These are phyloP conservation scores for Mycena capillaripes DNA, from an alignment of 768 basidiomycete genomes.

Conservation along the genomic window DNA sequence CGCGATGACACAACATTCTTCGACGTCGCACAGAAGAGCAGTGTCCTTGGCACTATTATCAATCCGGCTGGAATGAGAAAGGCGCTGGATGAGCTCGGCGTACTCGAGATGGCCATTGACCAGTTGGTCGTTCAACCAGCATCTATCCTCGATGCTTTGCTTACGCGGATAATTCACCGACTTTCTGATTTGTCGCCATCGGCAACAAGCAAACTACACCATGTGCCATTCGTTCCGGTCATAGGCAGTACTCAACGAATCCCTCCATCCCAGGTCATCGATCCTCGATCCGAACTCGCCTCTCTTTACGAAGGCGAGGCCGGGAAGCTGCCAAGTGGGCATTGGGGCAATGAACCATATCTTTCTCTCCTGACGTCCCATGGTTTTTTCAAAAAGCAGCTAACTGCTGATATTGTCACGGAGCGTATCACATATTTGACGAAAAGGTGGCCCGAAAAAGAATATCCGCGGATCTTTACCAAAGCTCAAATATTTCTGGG, in stretches of 20 bases:
- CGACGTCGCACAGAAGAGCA: constrained; percentile 27
- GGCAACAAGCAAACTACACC: constrained; percentile 20
- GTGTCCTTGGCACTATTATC: constrained; percentile 23
- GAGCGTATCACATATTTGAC: constrained; percentile 31
- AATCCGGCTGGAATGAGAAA: not conserved
- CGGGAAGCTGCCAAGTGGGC: constrained; percentile 30
- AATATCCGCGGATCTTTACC: constrained; percentile 6
- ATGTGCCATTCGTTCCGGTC: constrained; percentile 29
- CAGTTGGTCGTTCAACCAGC: constrained; percentile 29
- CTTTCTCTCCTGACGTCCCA: constrained; percentile 9
- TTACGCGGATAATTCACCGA: constrained; percentile 32
- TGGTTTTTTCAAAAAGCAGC: constrained; percentile 4
- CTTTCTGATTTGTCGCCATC: constrained; percentile 23
- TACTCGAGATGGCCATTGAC: constrained; percentile 33
- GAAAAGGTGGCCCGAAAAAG: not conserved
- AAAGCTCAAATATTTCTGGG: constrained; percentile 28
- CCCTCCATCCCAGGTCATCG: constrained; percentile 32
- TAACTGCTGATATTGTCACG: constrained; percentile 20
- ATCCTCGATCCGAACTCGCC: constrained; percentile 36
- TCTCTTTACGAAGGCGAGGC: constrained; percentile 26
- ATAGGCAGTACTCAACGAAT: not conserved
- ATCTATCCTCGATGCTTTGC: constrained; percentile 28
- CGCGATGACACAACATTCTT: constrained; percentile 30
- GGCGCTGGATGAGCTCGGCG: constrained; percentile 31
- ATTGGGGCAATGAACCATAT: constrained; percentile 10